phyloP scores from a whole-genome alignment of 768 basidiomycete species.

The Suillus sp. region DNA sequence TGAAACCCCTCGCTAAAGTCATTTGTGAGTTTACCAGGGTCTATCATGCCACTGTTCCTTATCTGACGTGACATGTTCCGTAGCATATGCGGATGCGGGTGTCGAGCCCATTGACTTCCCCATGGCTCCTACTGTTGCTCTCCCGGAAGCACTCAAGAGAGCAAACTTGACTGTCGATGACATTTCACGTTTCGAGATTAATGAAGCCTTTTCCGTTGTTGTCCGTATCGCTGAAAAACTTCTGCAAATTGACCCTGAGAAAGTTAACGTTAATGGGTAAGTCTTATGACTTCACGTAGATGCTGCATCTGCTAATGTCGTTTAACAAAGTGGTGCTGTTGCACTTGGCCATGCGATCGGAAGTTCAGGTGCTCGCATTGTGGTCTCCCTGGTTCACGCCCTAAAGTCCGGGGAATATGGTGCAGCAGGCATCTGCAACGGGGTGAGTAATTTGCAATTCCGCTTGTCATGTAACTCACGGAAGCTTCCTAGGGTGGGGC shows the following conservation, averaged over 20 bases:
- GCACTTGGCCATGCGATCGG: slow-evolving; percentile 96
- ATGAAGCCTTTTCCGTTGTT: slow-evolving; percentile 97
- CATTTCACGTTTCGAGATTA: slow-evolving; percentile 92
- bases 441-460: slow-evolving; percentile 54
- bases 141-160: slow-evolving; percentile 85
- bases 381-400: slow-evolving; percentile 91
- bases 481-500: slow-evolving; percentile 72
- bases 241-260: slow-evolving; percentile 78
- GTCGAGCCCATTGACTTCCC: slow-evolving; percentile 98
- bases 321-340: slow-evolving; percentile 83
- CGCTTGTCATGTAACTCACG: slow-evolving; percentile 18
- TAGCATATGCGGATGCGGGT: slow-evolving; percentile 96
- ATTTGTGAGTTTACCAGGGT: slow-evolving; percentile 63
- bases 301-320: slow-evolving; percentile 21
- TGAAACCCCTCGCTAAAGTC: slow-evolving; percentile 92
- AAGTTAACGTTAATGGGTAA: slow-evolving; percentile 89
- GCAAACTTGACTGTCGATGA: slow-evolving; percentile 84
- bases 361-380: slow-evolving; percentile 92
- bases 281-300: slow-evolving; percentile 26
- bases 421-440: slow-evolving; percentile 96
- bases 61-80: neutral
- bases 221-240: slow-evolving; percentile 89
- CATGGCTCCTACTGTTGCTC: slow-evolving; percentile 86
- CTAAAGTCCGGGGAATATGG: slow-evolving; percentile 92
- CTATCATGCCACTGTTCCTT: neutral